A percentile compares a stretch with the other conserved stretches of the same genome.
Evolutionary conservation across 805 yeast species (phyloP).

Genomic region (Pichia heedii): DNA sequence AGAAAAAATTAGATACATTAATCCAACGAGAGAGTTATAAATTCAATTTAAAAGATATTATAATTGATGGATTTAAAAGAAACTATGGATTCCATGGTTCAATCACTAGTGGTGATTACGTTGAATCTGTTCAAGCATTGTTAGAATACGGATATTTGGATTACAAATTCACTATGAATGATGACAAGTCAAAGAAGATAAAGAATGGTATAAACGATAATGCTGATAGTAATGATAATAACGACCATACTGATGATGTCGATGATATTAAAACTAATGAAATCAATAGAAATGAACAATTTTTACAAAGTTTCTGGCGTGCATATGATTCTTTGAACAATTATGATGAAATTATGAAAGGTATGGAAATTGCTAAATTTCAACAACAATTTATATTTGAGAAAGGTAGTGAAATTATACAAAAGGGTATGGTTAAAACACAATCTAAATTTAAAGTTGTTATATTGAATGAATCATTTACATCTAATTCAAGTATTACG

Average conservation of each 20-base stretch:
- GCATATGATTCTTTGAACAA: slow-evolving; percentile 46
- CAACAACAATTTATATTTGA: slow-evolving; percentile 78
- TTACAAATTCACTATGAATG: slow-evolving; percentile 9
- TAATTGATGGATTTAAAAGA: slow-evolving; percentile 78
- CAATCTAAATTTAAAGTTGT: slow-evolving; percentile 76
- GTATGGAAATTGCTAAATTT: slow-evolving; percentile 74
- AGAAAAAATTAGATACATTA: slow-evolving; percentile 59
- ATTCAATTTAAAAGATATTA: slow-evolving; percentile 75
- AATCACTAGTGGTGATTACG: slow-evolving; percentile 86
- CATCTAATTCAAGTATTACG: slow-evolving; percentile 15
- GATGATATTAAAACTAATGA: slow-evolving; percentile 10
- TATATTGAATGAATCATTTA: slow-evolving; percentile 65
- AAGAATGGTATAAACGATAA: slow-evolving; percentile 14
- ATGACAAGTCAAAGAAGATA: slow-evolving; percentile 10
- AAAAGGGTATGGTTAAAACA: slow-evolving; percentile 70
- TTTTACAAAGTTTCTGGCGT: slow-evolving; percentile 41
- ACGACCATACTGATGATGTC: slow-evolving; percentile 15
- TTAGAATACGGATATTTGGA: slow-evolving; percentile 48
- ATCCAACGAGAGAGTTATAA: slow-evolving; percentile 61
- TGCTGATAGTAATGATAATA: slow-evolving; percentile 2
- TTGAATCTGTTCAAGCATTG: slow-evolving; percentile 78
- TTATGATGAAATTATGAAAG: slow-evolving; percentile 50
- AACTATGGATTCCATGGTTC: slow-evolving; percentile 83
- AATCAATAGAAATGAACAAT: slow-evolving; percentile 22
- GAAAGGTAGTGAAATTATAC: slow-evolving; percentile 85